Percentiles rank a stretch among this genome's conserved stretches.
phyloP scores from a whole-genome alignment of 169 alveolate genomes.

The Besnoitia besnoiti region DNA sequence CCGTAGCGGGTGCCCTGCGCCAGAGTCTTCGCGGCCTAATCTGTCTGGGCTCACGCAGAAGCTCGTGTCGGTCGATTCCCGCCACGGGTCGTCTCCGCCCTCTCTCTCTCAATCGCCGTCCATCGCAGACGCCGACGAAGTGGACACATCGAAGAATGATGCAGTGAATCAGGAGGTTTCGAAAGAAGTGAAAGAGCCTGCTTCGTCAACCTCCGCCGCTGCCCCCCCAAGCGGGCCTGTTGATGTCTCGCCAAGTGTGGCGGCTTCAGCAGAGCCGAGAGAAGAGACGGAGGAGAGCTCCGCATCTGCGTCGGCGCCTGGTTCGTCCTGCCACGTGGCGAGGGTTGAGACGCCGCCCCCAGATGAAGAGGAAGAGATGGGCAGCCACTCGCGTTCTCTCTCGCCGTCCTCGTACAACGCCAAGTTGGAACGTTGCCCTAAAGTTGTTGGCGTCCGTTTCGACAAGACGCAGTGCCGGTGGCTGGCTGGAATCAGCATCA shows the following conservation, averaged over 20 bases:
- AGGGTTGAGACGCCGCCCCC: background rate
- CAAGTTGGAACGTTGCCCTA: constrained; percentile 35
- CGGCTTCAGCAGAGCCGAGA: background rate
- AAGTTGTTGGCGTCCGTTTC: constrained; percentile 60
- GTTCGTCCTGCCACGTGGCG: background rate
- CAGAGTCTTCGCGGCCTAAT: background rate
- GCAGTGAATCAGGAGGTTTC: background rate
- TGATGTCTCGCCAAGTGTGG: background rate
- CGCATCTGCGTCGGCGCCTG: background rate
- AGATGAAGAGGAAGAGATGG: background rate
- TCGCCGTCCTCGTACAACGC: constrained; percentile 25
- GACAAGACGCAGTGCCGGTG: constrained; percentile 63
- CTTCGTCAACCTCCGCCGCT: background rate
- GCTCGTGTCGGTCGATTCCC: background rate
- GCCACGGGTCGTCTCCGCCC: constrained; percentile 23
- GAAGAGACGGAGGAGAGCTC: background rate
- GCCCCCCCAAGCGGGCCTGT: background rate
- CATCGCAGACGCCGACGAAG: background rate
- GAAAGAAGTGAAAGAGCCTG: background rate
- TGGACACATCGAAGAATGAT: background rate
- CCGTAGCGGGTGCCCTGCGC: no score
- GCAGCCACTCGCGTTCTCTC: constrained; percentile 29
- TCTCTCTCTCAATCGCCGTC: background rate
- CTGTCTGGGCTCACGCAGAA: background rate
- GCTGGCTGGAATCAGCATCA: constrained; percentile 51